Evolutionary conservation across 768 basidiomycete species (phyloP).

Genomic region (Amanita pallidorosea): DNA sequence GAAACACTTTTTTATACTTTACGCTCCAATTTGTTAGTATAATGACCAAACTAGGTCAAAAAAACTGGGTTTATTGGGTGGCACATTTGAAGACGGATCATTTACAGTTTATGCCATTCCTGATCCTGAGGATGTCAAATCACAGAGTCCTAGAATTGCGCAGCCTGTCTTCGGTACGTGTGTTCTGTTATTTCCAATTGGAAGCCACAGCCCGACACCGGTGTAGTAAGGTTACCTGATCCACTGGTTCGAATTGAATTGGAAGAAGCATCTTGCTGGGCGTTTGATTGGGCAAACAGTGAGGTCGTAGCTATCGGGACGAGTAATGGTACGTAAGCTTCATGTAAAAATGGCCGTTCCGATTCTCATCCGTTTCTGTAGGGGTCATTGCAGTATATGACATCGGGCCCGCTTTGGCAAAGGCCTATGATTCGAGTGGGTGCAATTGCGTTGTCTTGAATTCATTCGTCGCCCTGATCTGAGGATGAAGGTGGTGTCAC

Average conservation of each 20-base stretch:
- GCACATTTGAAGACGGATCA: constrained; percentile 82
- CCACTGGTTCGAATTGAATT: constrained; percentile 67
- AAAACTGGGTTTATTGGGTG: constrained; percentile 79
- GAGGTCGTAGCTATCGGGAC: constrained; percentile 74
- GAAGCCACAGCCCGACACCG: neutral
- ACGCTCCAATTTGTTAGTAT: constrained; percentile 9
- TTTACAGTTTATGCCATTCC: constrained; percentile 73
- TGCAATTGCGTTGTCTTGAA: neutral
- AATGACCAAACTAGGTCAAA: constrained; percentile 18
- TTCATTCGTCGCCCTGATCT: neutral
- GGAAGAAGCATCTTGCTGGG: constrained; percentile 66
- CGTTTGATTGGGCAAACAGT: constrained; percentile 87
- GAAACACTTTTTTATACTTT: neutral
- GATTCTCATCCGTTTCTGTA: constrained; percentile 12
- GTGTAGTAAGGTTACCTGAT: constrained; percentile 43
- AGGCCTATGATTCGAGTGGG: constrained; percentile 21
- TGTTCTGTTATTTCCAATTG: neutral
- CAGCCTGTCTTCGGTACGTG: constrained; percentile 42
- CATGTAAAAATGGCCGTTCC: neutral
- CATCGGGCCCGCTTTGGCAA: constrained; percentile 31
- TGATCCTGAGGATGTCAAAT: constrained; percentile 47
- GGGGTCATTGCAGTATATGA: constrained; percentile 51
- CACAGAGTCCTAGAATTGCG: constrained; percentile 15
- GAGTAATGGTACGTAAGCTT: constrained; percentile 52
- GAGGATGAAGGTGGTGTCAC: constrained; percentile 13